Conservation (phyloP, 1,284 basidiomycete genomes). For the Tilletia setariae region DNA sequence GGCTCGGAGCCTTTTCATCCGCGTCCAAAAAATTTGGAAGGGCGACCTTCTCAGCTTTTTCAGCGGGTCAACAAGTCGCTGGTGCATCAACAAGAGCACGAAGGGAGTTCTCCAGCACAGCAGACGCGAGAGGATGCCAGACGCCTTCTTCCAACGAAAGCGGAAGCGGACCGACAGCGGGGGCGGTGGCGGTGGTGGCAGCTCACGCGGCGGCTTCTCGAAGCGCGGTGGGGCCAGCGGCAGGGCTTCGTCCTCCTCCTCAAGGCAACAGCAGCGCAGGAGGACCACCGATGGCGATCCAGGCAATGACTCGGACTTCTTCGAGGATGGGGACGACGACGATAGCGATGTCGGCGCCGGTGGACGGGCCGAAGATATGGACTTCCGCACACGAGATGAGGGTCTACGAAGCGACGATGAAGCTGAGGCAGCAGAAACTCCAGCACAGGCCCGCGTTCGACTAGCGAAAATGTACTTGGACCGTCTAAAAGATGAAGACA, state of each 20-base stretch:
- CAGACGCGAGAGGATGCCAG: constrained; percentile 35
- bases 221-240: background rate
- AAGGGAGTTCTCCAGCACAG: background rate
- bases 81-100: background rate
- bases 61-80: background rate
- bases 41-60: background rate
- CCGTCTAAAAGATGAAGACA: constrained; percentile 59
- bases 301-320: no score
- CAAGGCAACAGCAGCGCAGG: background rate
- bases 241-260: background rate
- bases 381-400: constrained; percentile 40
- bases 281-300: constrained; percentile 6
- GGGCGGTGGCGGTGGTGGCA: background rate
- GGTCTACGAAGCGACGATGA: constrained; percentile 33
- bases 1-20: background rate
- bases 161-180: constrained; percentile 41
- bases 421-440: constrained; percentile 64
- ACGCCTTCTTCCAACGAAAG: constrained; percentile 55
- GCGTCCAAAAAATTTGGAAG: constrained; percentile 5
- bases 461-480: constrained; percentile 87
- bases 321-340: constrained; percentile 24
- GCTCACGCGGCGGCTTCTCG: background rate
- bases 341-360: constrained; percentile 25
- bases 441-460: constrained; percentile 85
- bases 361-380: constrained; percentile 34